Percentiles rank a stretch among this genome's conserved stretches.
Conservation (phyloP, 257 asterid genomes). For the Ballota nigra region DNA sequence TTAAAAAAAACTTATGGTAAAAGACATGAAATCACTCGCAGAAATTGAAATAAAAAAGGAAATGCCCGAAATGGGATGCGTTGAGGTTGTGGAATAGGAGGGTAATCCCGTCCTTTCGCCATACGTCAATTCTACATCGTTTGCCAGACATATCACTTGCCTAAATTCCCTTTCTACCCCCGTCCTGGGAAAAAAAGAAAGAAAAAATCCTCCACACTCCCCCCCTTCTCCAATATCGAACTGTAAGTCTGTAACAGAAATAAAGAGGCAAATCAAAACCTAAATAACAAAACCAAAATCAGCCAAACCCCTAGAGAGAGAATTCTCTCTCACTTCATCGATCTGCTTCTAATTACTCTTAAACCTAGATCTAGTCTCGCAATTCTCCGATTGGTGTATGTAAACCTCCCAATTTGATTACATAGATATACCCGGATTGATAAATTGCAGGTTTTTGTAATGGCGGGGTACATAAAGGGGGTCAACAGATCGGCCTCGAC, state of each 20-base stretch:
- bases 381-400: conserved; percentile 21
- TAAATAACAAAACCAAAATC: conserved; percentile 18
- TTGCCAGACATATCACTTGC: neutral
- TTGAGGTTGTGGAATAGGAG: neutral
- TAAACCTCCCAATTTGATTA: conserved; percentile 12
- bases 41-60: neutral
- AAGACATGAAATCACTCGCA: neutral
- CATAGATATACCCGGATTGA: conserved; percentile 17
- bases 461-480: conserved; percentile 73
- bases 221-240: conserved; percentile 11
- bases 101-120: conserved; percentile 17
- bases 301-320: conserved; percentile 33
- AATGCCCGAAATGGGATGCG: neutral
- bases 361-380: conserved; percentile 29
- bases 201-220: conserved; percentile 4
- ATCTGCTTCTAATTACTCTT: conserved; percentile 24
- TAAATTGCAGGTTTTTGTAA: conserved; percentile 29
- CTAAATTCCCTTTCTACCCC: conserved; percentile 26
- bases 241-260: conserved; percentile 16
- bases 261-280: conserved; percentile 25
- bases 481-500: conserved; percentile 94
- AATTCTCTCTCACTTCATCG: conserved; percentile 34
- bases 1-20: too few species aligned
- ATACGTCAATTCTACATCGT: neutral
- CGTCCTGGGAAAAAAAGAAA: neutral